Base-by-base conservation (phyloP, 805 yeast genomes). In the Hanseniaspora mollemarum region DNA sequence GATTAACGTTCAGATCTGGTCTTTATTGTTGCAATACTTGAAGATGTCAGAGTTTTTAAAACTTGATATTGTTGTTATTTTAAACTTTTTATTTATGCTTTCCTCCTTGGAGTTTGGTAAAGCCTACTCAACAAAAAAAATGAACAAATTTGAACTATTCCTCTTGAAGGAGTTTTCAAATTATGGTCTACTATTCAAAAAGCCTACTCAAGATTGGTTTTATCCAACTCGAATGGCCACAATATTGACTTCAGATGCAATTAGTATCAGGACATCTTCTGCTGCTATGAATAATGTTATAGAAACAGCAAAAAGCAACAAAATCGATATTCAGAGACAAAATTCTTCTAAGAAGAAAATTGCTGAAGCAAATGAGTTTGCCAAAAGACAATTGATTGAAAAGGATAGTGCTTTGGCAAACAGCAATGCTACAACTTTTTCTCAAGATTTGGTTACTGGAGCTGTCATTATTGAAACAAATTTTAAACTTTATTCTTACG, bases 1-100 rank as follows among this genome's bases (percentile, higher is more conserved):
- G 59, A 84, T 84, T 24, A 87, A 87, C 62, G 83, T 95, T 0
- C 98, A 92, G 65, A 81, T 92, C 16, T 92, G 98, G 98, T 81
- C 95, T 0, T 68, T 92, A 37, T 68, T 92, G 43, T 68, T 92
- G 36, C 96, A 92, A 62, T 92, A 92, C 62, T 68, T 92, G 54
- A 82, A 84, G 62, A 75, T 86, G 73, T 77, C 96, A 1, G 90
- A 85, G 60, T 79, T 80, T 25, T 71, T 86, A 46, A 78, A 84
- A 60, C 86, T 88, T 95, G 95, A 92, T 66, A 87, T 95, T 0
- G 97, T 92, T 18, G 98, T 92, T 60, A 95, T 92, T 33, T 71
- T 92, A 42, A 88, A 90, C 64, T 92, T 92, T 64, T 82, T 92
- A 12, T 92, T 92, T 67, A 81, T 90, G 78, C 70, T 92, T 39